phyloP scores from a whole-genome alignment of 495 filamentous ascomycete genomes.

The Evernia prunastri region DNA sequence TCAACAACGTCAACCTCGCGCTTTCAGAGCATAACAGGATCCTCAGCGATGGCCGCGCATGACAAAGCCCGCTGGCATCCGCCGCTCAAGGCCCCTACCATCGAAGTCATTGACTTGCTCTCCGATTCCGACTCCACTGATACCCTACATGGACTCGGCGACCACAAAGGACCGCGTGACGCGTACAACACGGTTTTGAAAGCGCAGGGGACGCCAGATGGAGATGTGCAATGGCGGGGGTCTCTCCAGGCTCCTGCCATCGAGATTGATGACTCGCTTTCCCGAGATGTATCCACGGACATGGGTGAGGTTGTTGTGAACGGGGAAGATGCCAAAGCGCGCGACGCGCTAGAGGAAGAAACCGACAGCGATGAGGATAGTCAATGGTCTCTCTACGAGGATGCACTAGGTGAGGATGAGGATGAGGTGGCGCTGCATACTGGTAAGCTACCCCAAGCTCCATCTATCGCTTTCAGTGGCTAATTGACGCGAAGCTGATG shows the following conservation, averaged over 20 bases:
- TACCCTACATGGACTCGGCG: background rate
- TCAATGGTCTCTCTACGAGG: constrained; percentile 56
- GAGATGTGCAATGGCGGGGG: background rate
- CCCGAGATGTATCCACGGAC: background rate
- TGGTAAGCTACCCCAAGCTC: background rate
- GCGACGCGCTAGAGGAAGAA: constrained; percentile 30
- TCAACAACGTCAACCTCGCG: background rate
- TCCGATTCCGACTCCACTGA: constrained; percentile 22
- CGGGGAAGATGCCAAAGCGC: constrained; percentile 7
- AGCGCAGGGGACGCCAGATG: background rate
- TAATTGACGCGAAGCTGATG: constrained; percentile 24
- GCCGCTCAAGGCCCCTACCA: constrained; percentile 39
- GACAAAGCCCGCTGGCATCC: constrained; percentile 8
- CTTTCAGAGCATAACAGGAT: background rate
- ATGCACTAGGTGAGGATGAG: constrained; percentile 58
- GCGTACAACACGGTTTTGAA: background rate
- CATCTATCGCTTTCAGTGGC: background rate
- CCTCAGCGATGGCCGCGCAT: constrained; percentile 7
- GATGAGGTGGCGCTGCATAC: constrained; percentile 45
- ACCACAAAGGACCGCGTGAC: background rate
- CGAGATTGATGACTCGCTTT: background rate
- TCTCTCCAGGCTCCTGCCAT: background rate
- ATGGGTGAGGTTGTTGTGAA: background rate
- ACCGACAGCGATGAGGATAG: constrained; percentile 51
- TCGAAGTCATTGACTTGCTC: constrained; percentile 42